phyloP scores from a whole-genome alignment of 2,329 filamentous ascomycete genomes.

The Myotisia sp. region DNA sequence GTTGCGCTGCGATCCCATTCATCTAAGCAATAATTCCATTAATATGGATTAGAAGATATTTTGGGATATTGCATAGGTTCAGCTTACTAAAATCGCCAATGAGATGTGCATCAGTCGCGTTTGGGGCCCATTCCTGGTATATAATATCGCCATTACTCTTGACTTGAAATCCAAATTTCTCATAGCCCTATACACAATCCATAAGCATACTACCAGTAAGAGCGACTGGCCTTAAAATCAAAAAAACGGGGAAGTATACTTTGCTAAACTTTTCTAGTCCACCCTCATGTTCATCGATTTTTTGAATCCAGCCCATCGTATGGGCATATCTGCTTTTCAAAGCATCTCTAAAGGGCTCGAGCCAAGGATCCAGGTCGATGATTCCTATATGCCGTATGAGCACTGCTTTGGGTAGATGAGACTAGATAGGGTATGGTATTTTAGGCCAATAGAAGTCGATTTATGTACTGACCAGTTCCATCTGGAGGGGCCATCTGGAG shows the following conservation, averaged over 20 bases:
- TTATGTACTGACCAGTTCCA: conserved; percentile 19
- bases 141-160: conserved; percentile 67
- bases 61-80: not conserved
- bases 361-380: conserved; percentile 73
- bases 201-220: not conserved
- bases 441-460: conserved; percentile 1
- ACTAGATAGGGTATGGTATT: conserved; percentile 9
- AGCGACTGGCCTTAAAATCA: not conserved
- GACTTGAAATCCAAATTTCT: conserved; percentile 75
- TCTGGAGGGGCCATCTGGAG: no score
- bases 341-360: conserved; percentile 67
- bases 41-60: not conserved
- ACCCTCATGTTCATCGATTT: conserved; percentile 68
- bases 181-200: conserved; percentile 50
- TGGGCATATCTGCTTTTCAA: conserved; percentile 64
- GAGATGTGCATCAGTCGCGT: conserved; percentile 67
- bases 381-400: conserved; percentile 56
- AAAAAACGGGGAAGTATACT: conserved; percentile 33
- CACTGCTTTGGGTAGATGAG: no score
- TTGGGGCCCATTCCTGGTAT: conserved; percentile 95
- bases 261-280: conserved; percentile 83
- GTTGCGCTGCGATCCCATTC: conserved; percentile 73
- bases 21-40: conserved; percentile 43
- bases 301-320: conserved; percentile 74
- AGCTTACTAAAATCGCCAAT: conserved; percentile 84